Percentiles rank a stretch among this genome's conserved stretches.
Evolutionary conservation across 805 yeast species (phyloP).

Genomic region (Candida verbasci): DNA sequence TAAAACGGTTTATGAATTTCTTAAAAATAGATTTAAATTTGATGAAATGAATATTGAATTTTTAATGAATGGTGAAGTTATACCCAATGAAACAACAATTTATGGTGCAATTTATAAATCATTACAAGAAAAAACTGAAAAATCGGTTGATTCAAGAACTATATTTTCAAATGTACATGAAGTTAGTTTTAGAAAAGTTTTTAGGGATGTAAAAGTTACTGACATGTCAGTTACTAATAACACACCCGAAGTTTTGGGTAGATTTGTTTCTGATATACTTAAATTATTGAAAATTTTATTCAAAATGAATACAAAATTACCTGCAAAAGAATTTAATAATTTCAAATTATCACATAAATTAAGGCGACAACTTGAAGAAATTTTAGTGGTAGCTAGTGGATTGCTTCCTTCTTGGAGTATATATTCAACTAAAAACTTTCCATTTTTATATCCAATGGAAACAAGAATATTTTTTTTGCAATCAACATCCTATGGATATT

Average conservation of each 20-base stretch:
- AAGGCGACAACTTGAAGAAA: constrained; percentile 84
- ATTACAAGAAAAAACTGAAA: constrained; percentile 34
- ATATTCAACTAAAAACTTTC: constrained; percentile 64
- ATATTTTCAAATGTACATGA: constrained; percentile 60
- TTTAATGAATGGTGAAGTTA: constrained; percentile 48
- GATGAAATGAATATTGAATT: constrained; percentile 46
- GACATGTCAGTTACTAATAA: constrained; percentile 9
- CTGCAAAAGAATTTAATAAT: constrained; percentile 48
- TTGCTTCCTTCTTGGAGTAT: constrained; percentile 83
- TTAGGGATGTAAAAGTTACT: constrained; percentile 9
- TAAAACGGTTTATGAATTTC: constrained; percentile 45
- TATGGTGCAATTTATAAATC: constrained; percentile 68
- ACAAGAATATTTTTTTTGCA: constrained; percentile 74
- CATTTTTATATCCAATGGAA: constrained; percentile 82
- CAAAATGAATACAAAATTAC: constrained; percentile 17
- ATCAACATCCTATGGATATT: constrained; percentile 87
- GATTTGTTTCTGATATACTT: constrained; percentile 36
- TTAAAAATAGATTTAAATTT: constrained; percentile 37
- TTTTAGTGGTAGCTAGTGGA: constrained; percentile 81
- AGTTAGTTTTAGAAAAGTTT: constrained; percentile 8
- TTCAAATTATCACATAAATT: constrained; percentile 83
- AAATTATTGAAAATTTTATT: constrained; percentile 46
- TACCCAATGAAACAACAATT: constrained; percentile 66
- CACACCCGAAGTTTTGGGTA: constrained; percentile 1
- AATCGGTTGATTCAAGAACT: constrained; percentile 39